Evolutionary conservation across 2,329 filamentous ascomycete species (phyloP).

Genomic region (Phialemoniopsis sp.): DNA sequence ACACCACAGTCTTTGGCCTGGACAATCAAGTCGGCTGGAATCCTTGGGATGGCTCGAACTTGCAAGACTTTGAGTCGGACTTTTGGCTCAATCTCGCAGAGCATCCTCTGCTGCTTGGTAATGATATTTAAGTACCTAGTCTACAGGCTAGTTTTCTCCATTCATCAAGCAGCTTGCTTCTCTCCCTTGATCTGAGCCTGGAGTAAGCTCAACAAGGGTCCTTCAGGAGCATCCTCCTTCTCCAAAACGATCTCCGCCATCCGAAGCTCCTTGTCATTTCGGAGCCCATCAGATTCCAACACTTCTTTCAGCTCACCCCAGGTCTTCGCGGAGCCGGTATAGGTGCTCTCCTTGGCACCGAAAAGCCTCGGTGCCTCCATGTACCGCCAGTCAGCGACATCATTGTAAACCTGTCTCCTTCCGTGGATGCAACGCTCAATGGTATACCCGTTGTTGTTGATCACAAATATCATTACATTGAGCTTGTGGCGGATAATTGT

Average conservation of each 20-base stretch:
- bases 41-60: too few relatives aligned
- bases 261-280: background rate
- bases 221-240: background rate
- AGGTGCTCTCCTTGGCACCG: constrained; percentile 7
- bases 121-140: too few relatives aligned
- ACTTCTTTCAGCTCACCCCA: constrained; percentile 2
- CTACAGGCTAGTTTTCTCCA: too few relatives aligned
- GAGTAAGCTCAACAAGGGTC: too few relatives aligned
- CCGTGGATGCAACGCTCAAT: constrained; percentile 89
- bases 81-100: too few relatives aligned
- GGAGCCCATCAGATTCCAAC: background rate
- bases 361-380: constrained; percentile 12
- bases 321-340: background rate
- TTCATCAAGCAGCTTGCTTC: too few relatives aligned
- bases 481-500: constrained; percentile 76
- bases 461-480: constrained; percentile 77
- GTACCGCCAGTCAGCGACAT: constrained; percentile 73
- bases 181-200: too few relatives aligned
- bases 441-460: constrained; percentile 86
- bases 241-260: constrained; percentile 1
- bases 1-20: too few relatives aligned
- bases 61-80: too few relatives aligned
- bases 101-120: too few relatives aligned
- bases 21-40: too few relatives aligned
- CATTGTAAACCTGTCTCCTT: constrained; percentile 75